phyloP scores from a whole-genome alignment of 2,329 filamentous ascomycete species.

The Cylindrodendrum hubeiense region DNA sequence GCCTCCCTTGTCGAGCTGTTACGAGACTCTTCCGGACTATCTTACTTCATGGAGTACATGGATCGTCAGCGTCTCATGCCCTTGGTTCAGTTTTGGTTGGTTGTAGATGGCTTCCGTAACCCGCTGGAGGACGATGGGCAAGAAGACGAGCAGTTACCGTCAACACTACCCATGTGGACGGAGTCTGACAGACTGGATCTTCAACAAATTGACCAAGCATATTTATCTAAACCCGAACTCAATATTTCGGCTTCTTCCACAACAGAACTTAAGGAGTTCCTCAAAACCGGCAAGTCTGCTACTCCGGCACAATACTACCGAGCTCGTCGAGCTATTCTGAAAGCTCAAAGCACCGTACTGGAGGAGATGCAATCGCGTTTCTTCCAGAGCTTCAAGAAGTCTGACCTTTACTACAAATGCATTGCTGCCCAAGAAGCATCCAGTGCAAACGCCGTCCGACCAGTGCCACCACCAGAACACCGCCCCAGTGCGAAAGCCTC shows the following conservation, averaged over 20 bases:
- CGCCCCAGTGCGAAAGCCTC: conserved; percentile 47
- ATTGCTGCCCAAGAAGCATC: conserved; percentile 86
- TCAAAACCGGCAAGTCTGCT: conserved; percentile 81
- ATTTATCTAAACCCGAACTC: conserved; percentile 85
- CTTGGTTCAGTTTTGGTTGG: conserved; percentile 97
- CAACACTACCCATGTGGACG: conserved; percentile 77
- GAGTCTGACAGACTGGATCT: conserved; percentile 89
- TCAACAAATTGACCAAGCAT: conserved; percentile 91
- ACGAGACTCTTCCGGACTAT: conserved; percentile 88
- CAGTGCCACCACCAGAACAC: conserved; percentile 35
- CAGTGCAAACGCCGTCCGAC: conserved; percentile 45
- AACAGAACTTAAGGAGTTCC: conserved; percentile 79
- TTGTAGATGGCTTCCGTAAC: conserved; percentile 95
- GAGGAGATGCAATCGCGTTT: conserved; percentile 86
- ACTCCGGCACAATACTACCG: conserved; percentile 85
- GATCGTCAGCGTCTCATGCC: conserved; percentile 89
- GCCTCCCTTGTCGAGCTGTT: conserved; percentile 87
- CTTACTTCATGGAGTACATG: conserved; percentile 99
- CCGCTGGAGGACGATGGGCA: conserved; percentile 84
- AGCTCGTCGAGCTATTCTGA: conserved; percentile 84
- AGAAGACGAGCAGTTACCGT: conserved; percentile 72
- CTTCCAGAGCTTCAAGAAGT: conserved; percentile 89
- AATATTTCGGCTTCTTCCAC: conserved; percentile 79
- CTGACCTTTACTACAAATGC: conserved; percentile 96
- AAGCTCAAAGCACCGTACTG: conserved; percentile 84